Conservation (phyloP, 257 asterid genomes). For the Fraxinus quadrangulata region DNA sequence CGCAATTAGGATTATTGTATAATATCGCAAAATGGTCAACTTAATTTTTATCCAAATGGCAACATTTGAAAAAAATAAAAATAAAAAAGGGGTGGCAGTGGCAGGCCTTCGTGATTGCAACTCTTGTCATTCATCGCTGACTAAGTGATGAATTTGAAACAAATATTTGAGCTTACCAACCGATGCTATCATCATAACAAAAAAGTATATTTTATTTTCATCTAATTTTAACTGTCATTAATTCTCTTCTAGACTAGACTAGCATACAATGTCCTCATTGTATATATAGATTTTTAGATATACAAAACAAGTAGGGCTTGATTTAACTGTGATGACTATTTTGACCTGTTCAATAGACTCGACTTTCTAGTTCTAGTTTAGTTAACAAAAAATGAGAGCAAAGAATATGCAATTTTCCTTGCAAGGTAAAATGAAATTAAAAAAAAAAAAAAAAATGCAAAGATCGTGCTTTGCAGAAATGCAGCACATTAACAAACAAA, state of each 20-base stretch:
- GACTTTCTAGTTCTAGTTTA: too few species aligned
- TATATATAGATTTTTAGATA: too few species aligned
- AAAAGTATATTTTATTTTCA: conserved; percentile 37
- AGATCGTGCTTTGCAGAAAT: conserved; percentile 50
- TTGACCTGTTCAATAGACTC: too few species aligned
- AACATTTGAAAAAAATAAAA: conserved; percentile 1
- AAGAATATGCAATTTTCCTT: neutral
- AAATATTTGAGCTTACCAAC: conserved; percentile 18
- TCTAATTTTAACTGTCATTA: neutral
- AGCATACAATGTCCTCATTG: too few species aligned
- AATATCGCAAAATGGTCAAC: neutral
- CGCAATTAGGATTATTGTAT: neutral
- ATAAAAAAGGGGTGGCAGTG: neutral
- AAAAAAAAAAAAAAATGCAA: conserved; percentile 19
- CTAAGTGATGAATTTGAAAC: conserved; percentile 22
- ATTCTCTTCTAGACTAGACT: conserved; percentile 14
- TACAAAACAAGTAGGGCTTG: too few species aligned
- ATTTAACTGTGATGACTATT: too few species aligned
- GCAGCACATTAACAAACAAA: conserved; percentile 29
- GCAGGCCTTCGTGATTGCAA: conserved; percentile 59
- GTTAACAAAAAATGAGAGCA: neutral
- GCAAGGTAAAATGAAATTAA: neutral
- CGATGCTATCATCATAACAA: conserved; percentile 14
- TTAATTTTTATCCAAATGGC: conserved; percentile 48
- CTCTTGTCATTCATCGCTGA: conserved; percentile 38